Evolutionary conservation across 306 rosid species (phyloP).

Genomic region (Trichosanthes cucumerina): DNA sequence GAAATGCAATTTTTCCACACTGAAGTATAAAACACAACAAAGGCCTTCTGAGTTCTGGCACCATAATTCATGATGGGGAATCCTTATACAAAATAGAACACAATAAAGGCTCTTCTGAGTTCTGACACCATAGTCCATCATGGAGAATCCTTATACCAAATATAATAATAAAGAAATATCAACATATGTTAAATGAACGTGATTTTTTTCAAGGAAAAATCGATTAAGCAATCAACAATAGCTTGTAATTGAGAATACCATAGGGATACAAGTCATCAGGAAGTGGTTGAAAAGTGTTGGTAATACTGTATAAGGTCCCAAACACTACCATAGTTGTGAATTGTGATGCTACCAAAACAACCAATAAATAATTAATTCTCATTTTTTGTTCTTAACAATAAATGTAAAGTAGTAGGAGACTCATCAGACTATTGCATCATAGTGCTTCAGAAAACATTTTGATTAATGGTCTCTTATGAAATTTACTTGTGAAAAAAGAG

Average conservation of each 20-base stretch:
- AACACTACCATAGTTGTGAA: slow-evolving; percentile 76
- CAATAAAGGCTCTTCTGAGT: not conserved
- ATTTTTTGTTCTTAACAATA: not conserved
- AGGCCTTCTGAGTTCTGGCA: no score
- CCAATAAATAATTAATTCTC: not conserved
- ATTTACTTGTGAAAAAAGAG: not conserved
- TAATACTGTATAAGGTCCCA: slow-evolving; percentile 49
- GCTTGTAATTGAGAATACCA: slow-evolving; percentile 33
- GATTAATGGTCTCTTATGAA: not conserved
- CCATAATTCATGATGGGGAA: no score
- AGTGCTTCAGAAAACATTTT: not conserved
- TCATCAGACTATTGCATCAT: not conserved
- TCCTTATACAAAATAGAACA: no score
- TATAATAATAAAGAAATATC: not conserved
- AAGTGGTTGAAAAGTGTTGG: slow-evolving; percentile 60
- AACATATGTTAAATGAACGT: not conserved
- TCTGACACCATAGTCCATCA: not conserved
- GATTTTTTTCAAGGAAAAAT: not conserved
- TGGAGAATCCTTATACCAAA: not conserved
- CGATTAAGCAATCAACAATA: not conserved
- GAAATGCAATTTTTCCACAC: not conserved
- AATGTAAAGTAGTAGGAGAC: not conserved
- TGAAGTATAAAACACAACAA: not conserved
- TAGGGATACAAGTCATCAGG: slow-evolving; percentile 71
- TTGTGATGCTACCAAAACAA: slow-evolving; percentile 58